Percentiles rank a stretch among this genome's conserved stretches.
Evolutionary conservation across 2,329 filamentous ascomycete species (phyloP).

Genomic region (Tolypocladium pustulatum): DNA sequence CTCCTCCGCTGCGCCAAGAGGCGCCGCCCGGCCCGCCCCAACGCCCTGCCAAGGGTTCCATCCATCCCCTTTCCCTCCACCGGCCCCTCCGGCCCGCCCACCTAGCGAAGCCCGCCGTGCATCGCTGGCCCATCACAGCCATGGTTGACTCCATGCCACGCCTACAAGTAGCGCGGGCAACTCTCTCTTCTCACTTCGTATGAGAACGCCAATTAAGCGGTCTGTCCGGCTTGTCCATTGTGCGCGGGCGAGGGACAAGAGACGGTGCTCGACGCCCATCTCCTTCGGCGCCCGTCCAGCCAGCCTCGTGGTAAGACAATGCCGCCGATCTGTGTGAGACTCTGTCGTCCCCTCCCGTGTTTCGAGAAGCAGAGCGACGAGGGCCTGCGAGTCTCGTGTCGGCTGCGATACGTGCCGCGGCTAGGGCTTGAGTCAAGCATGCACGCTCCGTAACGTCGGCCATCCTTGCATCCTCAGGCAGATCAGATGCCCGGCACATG

Average conservation of each 20-base stretch:
- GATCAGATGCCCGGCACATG: neutral
- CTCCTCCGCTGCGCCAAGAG: too few species aligned
- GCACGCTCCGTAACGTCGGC: too few species aligned
- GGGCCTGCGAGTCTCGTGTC: neutral
- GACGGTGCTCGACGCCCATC: neutral
- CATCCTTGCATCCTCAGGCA: neutral
- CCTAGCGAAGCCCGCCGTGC: neutral
- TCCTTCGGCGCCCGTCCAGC: neutral
- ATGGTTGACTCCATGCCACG: neutral
- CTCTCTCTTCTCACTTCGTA: too few species aligned
- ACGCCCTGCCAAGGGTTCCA: too few species aligned
- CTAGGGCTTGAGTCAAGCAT: neutral
- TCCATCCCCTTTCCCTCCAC: neutral
- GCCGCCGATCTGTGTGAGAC: neutral
- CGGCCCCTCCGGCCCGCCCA: neutral
- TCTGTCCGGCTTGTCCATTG: too few species aligned
- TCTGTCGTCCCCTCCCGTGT: neutral
- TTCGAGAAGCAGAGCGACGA: neutral
- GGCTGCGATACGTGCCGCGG: neutral
- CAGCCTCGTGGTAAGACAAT: neutral
- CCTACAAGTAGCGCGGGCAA: neutral
- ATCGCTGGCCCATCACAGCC: neutral
- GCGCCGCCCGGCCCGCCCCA: too few species aligned
- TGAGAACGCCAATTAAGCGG: too few species aligned
- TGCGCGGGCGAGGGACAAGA: neutral